Base-by-base conservation (phyloP, 176 grass and related monocot species). In the Oryza nivara region DNA sequence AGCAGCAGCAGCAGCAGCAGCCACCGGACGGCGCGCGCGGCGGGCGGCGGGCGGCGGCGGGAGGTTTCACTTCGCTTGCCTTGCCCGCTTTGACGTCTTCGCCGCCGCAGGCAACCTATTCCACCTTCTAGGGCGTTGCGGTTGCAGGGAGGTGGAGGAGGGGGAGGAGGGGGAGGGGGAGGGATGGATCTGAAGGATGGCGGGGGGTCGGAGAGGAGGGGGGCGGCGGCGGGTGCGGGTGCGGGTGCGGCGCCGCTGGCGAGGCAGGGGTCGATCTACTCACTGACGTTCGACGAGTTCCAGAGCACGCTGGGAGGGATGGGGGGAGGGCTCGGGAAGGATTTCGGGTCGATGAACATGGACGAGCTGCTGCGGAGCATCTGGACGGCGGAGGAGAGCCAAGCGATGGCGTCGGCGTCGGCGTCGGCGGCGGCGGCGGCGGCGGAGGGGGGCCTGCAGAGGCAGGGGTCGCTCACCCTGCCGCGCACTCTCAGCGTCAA, bases 321-420 rank as follows among this genome's bases (percentile, higher is more conserved):
- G 86, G 80, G 79, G 14, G 80, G 56, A 9, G 32, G 83, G 1
- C 40, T 52, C 6, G 85, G 94, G 49, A 97, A 92, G 87, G 94
- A 97, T 68, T 97, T 97, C n/a, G 94, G 91, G 45, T 97, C 94
- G 48, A 92, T 97, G 94, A 97, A 97, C 72, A 94, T 97, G 94
- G 94, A 97, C 74, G 94, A 97, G 87, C 75, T 97, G 44, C 86
- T 97, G 47, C 83, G 89, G 87, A 97, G 81, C 89, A 97, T 97
- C 83, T 97, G 94, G 94, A 97, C 85, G 15, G 91, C 91, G 13
- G 94, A 97, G 89, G 94, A 97, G 84, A 88, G 87, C 87, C 91
- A 93, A 74, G 91, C 85, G 36, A 90, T 92, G 80, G 89, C 85
- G 15, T 80, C 70, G 7, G 25, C 25, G 25, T 26, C 26, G 26